phyloP scores from a whole-genome alignment of 768 basidiomycete species.

The Rhizopogon rudus region DNA sequence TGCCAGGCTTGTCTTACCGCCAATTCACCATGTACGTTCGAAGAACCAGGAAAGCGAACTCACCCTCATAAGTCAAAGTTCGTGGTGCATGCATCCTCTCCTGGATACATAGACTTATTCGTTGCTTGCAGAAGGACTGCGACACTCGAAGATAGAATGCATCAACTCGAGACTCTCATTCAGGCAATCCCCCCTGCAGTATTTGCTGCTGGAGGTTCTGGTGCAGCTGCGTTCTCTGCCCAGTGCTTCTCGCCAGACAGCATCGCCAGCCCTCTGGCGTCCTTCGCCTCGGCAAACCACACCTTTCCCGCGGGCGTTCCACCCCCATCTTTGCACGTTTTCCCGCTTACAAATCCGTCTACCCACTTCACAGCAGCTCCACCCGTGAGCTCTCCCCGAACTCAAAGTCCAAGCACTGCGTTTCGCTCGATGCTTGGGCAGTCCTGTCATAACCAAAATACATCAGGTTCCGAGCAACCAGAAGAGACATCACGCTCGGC shows the following conservation, averaged over 20 bases:
- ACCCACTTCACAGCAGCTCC: constrained; percentile 61
- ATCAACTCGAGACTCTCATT: constrained; percentile 79
- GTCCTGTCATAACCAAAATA: constrained; percentile 22
- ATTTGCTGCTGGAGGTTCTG: constrained; percentile 55
- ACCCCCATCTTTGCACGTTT: constrained; percentile 73
- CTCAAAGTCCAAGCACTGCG: constrained; percentile 38
- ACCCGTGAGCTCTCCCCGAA: constrained; percentile 37
- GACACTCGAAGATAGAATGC: constrained; percentile 85
- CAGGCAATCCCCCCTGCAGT: constrained; percentile 81
- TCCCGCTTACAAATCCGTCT: constrained; percentile 78
- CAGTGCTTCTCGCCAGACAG: constrained; percentile 30
- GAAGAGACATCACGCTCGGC: constrained; percentile 63
- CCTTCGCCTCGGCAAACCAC: constrained; percentile 36
- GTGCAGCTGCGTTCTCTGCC: constrained; percentile 23
- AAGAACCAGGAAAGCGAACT: constrained; percentile 80
- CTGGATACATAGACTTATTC: constrained; percentile 2
- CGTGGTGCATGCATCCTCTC: constrained; percentile 23
- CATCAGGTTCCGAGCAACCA: constrained; percentile 33
- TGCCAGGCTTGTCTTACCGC: constrained; percentile 86
- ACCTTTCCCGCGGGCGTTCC: constrained; percentile 55
- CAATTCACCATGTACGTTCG: constrained; percentile 79
- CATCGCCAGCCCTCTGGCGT: constrained; percentile 27
- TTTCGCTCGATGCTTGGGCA: constrained; percentile 37
- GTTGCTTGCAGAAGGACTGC: constrained; percentile 55
- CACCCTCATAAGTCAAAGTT: constrained; percentile 89